phyloP scores from a whole-genome alignment of 2,329 filamentous ascomycete genomes.

The Aspergillus sp. region DNA sequence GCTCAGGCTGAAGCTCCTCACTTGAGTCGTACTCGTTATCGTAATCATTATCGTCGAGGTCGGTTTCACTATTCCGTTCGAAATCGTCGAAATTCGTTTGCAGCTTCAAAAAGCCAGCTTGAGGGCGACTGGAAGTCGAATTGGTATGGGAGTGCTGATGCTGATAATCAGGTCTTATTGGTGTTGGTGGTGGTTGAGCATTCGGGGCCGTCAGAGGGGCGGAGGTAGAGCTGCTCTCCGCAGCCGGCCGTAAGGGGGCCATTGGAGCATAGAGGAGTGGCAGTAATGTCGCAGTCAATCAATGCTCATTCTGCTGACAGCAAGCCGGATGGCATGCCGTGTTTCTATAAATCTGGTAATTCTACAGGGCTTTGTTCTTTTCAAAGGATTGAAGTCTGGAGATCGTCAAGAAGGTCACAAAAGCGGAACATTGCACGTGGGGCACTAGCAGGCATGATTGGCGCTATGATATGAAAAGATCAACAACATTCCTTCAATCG shows the following conservation, averaged over 20 bases:
- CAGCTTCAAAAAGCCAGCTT: constrained; percentile 21
- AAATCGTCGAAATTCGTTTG: constrained; percentile 29
- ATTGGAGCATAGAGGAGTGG: constrained; percentile 4
- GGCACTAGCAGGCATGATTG: too few relatives aligned
- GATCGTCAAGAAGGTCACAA: too few relatives aligned
- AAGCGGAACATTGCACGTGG: too few relatives aligned
- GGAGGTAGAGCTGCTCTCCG: constrained; percentile 14
- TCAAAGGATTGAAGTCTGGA: too few relatives aligned
- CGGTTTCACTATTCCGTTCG: constrained; percentile 3
- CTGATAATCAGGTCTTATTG: constrained; percentile 25
- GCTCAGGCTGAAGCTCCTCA: constrained; percentile 15
- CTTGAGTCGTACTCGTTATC: constrained; percentile 24
- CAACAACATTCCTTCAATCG: too few relatives aligned
- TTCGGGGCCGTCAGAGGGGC: constrained; percentile 13
- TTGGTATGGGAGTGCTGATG: not conserved
- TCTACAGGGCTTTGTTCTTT: too few relatives aligned
- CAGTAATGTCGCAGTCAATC: not conserved
- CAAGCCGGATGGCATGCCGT: too few relatives aligned
- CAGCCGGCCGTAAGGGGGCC: not conserved
- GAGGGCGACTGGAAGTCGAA: constrained; percentile 11
- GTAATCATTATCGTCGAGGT: constrained; percentile 18
- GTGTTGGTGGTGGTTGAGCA: constrained; percentile 30
- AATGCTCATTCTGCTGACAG: too few relatives aligned
- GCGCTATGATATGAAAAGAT: too few relatives aligned
- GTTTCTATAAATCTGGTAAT: too few relatives aligned